Percentiles rank a stretch among this genome's conserved stretches.
Evolutionary conservation across 495 filamentous ascomycete species (phyloP).

Genomic region (Glutinoglossum americanum): DNA sequence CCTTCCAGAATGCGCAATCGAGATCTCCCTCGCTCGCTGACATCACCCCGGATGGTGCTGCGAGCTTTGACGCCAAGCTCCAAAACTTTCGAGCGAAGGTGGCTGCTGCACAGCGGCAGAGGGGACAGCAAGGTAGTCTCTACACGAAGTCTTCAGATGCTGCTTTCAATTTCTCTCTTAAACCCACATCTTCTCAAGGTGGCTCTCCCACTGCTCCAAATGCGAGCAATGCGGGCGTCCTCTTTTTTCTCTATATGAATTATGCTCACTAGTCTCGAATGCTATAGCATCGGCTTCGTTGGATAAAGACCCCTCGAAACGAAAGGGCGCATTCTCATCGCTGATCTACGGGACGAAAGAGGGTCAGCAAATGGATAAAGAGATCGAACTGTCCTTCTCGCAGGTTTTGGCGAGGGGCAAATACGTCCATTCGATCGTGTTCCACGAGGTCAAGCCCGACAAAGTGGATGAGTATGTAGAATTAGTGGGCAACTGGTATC

Average conservation of each 20-base stretch:
- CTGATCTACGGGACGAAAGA: constrained; percentile 94
- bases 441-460: constrained; percentile 90
- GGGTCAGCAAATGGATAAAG: constrained; percentile 73
- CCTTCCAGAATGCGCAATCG: constrained; percentile 13
- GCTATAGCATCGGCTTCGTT: constrained; percentile 21
- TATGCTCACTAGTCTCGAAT: constrained; percentile 47
- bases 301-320: constrained; percentile 15
- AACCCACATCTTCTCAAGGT: constrained; percentile 8
- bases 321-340: constrained; percentile 31
- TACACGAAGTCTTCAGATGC: constrained; percentile 5
- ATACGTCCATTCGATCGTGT: constrained; percentile 94
- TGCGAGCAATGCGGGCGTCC: constrained; percentile 32
- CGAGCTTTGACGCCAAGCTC: constrained; percentile 59
- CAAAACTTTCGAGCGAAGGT: constrained; percentile 71
- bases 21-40: constrained; percentile 66
- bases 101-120: constrained; percentile 45
- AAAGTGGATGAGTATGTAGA: constrained; percentile 88
- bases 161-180: constrained; percentile 14
- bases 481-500: constrained; percentile 84
- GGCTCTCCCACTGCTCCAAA: constrained; percentile 29
- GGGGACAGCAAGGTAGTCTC: constrained; percentile 42
- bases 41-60: constrained; percentile 46
- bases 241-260: constrained; percentile 20
- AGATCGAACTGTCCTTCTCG: constrained; percentile 86
- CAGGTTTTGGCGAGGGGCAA: constrained; percentile 89